phyloP scores from a whole-genome alignment of 257 asterid species.

The Forsythia suspensa region DNA sequence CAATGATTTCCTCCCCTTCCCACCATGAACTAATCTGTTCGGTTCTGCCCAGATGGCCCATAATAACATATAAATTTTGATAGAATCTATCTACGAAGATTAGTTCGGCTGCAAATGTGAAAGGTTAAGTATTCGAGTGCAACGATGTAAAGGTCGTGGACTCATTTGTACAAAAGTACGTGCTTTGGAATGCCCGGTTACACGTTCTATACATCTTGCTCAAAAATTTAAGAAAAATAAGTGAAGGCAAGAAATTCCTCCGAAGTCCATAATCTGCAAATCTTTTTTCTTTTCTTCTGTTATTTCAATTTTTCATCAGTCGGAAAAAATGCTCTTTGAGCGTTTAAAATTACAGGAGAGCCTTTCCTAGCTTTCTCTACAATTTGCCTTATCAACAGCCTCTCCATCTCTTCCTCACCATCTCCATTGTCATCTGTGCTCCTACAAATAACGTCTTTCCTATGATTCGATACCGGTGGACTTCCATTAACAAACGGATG shows the following conservation, averaged over 20 bases:
- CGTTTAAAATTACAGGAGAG: conserved; percentile 83
- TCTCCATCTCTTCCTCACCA: conserved; percentile 76
- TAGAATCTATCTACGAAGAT: too few species aligned
- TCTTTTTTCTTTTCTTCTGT: background rate
- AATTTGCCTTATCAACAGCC: conserved; percentile 70
- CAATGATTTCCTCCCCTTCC: too few species aligned
- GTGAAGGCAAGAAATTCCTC: background rate
- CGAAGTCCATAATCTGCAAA: background rate
- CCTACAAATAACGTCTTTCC: conserved; percentile 15
- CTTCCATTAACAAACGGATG: conserved; percentile 16
- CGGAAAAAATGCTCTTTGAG: conserved; percentile 59
- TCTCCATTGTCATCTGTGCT: conserved; percentile 36
- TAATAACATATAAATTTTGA: too few species aligned
- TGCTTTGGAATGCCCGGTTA: too few species aligned
- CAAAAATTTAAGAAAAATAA: background rate
- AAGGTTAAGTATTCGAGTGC: too few species aligned
- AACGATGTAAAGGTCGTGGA: too few species aligned
- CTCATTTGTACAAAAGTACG: too few species aligned
- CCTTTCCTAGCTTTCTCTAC: conserved; percentile 86
- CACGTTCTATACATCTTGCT: background rate
- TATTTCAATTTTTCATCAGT: conserved; percentile 41
- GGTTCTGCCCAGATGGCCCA: too few species aligned
- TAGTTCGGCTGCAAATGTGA: too few species aligned
- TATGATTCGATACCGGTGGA: conserved; percentile 7
- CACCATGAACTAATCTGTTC: too few species aligned